phyloP scores from a whole-genome alignment of 192 early-diverging fungal genomes.

The Gaertneriomyces sp. region DNA sequence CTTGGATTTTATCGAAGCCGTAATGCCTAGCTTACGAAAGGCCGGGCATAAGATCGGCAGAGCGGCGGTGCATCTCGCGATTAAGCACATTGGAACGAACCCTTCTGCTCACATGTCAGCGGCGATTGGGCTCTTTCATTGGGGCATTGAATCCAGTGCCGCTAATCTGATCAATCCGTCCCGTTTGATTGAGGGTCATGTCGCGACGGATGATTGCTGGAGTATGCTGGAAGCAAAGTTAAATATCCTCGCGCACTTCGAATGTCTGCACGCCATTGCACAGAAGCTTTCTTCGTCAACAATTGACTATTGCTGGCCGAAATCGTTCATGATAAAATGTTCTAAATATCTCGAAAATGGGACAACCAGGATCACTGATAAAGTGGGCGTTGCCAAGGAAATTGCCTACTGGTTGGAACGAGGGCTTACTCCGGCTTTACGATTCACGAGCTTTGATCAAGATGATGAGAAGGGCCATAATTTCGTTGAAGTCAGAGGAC shows the following conservation, averaged over 20 bases:
- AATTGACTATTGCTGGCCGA: background rate
- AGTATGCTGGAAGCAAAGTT: constrained; percentile 4
- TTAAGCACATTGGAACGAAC: too few relatives aligned
- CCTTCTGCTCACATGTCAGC: background rate
- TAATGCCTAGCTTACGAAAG: too few relatives aligned
- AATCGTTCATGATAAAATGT: constrained; percentile 1
- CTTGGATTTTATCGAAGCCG: too few relatives aligned
- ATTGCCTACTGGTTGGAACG: background rate
- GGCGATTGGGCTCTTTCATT: background rate
- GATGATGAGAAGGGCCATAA: constrained; percentile 1
- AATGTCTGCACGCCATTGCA: background rate
- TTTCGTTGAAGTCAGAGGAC: background rate
- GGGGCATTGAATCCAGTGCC: background rate
- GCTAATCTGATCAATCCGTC: background rate
- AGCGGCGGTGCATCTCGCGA: too few relatives aligned
- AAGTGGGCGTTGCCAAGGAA: background rate
- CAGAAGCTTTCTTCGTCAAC: background rate
- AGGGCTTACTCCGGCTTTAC: background rate
- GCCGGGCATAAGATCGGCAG: too few relatives aligned
- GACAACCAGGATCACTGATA: background rate
- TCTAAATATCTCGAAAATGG: background rate
- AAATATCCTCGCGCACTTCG: background rate
- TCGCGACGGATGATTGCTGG: constrained; percentile 4
- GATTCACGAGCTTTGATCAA: background rate
- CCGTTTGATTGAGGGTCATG: background rate